Evolutionary conservation across 2,329 filamentous ascomycete genomes (phyloP), one percentile per base, ranked within the genome.

Genomic region (Nemania diffusa): DNA sequence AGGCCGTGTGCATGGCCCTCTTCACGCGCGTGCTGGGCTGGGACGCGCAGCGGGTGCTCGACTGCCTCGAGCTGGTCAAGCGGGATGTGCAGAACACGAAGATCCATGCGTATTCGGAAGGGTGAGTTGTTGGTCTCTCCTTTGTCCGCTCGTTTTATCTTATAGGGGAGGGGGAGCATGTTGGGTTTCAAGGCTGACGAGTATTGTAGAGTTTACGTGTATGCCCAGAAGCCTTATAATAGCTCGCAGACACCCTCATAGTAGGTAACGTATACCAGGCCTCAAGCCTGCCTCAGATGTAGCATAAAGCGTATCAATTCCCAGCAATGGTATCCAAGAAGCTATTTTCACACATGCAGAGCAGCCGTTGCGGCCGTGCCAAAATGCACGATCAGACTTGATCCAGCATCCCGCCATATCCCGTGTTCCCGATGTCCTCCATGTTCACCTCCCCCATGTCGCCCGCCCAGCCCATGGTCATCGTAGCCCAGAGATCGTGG

Each of bases 401-500:
- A 57, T 65, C 63, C 29, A 63, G n/a, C 52, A 60, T 53, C 17
- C 56, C 67, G 5, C 48, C 57, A 40, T 62, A 69, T 13, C 53
- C 65, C 15, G 51, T 68, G 34, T 63, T 65, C 29, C 46, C 66
- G 13, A 67, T 57, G n/a, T 71, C 67, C 42, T 67, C 66, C 61
- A 67, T 62, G 15, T 62, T 68, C 2, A 69, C 37, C 24, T 65
- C 62, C 2, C 67, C 65, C 34, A 64, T 53, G 27, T 71, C 71
- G 2, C 53, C 70, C 13, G 64, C 61, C 73, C 74, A 75, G 4
- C 67, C 71, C 65, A 69, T 68, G 8, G 74, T 75, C 74, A 75
- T 75, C 11, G 70, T 73, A 8, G 68, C 69, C 74, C 74, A 75
- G 1, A 75, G 69, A 56, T 75, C 74, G 52, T 70, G 68, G 26